Evolutionary conservation across 2,329 filamentous ascomycete species (phyloP).

Genomic region (Xylaria sp.): DNA sequence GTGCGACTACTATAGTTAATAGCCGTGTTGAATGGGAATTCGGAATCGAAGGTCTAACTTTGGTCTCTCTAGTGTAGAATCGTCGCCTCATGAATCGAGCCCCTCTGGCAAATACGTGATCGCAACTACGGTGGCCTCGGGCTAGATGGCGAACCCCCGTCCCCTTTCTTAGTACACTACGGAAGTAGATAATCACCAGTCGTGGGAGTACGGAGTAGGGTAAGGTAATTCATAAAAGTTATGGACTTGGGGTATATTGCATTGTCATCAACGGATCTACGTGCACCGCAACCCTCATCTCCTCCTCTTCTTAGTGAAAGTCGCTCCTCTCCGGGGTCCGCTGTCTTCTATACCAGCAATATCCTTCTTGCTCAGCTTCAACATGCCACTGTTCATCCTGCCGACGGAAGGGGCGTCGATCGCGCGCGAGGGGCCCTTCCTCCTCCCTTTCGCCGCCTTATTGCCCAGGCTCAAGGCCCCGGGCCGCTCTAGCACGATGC

Average conservation of each 20-base stretch:
- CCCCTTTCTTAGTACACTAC: background rate
- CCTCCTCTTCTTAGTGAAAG: slow-evolving; percentile 35
- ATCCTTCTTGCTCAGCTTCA: slow-evolving; percentile 80
- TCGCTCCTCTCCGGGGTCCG: slow-evolving; percentile 22
- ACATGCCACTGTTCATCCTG: slow-evolving; percentile 72
- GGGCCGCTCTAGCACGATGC: slow-evolving; percentile 78
- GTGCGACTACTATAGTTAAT: background rate
- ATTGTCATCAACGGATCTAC: background rate
- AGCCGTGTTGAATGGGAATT: background rate
- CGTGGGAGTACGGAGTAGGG: background rate
- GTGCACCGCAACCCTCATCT: slow-evolving; percentile 25
- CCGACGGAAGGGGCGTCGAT: slow-evolving; percentile 81
- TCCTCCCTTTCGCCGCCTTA: slow-evolving; percentile 43
- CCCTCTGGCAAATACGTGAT: background rate
- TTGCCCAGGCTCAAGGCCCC: slow-evolving; percentile 40
- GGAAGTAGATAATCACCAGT: background rate
- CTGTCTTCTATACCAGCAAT: slow-evolving; percentile 50
- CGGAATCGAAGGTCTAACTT: background rate
- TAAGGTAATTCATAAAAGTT: background rate
- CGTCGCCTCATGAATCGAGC: too few species aligned
- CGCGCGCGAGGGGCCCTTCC: slow-evolving; percentile 47
- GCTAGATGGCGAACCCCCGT: background rate
- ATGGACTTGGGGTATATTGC: slow-evolving; percentile 13
- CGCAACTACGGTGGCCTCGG: background rate
- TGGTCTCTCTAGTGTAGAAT: too few species aligned